Evolutionary conservation across 2,329 filamentous ascomycete genomes (phyloP).

Genomic region (Plectosphaerella sp.): DNA sequence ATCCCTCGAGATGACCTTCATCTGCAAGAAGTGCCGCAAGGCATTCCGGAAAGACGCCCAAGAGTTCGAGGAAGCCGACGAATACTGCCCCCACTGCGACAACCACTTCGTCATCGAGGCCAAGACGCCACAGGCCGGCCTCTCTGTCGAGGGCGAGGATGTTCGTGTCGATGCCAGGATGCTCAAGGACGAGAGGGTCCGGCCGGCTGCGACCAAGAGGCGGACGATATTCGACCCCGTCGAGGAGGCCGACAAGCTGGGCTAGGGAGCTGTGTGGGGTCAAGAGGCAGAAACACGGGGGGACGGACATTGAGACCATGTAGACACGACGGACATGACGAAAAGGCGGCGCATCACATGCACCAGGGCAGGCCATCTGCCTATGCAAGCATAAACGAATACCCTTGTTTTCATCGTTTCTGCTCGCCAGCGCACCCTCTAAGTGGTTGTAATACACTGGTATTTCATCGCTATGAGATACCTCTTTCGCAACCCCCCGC

Average conservation of each 20-base stretch:
- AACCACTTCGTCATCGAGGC: conserved; percentile 97
- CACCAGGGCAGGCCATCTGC: background rate
- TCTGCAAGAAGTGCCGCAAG: conserved; percentile 99
- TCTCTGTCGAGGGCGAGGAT: conserved; percentile 91
- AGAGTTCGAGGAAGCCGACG: conserved; percentile 94
- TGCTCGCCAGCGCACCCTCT: conserved; percentile 13
- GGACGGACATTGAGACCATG: background rate
- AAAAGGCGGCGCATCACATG: conserved; percentile 3
- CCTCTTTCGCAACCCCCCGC: conserved; percentile 9
- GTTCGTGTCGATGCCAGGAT: conserved; percentile 81
- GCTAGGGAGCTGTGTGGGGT: conserved; percentile 39
- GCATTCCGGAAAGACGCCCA: conserved; percentile 90
- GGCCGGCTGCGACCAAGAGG: conserved; percentile 45
- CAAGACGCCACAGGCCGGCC: conserved; percentile 71
- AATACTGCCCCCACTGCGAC: conserved; percentile 98
- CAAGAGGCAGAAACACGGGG: background rate
- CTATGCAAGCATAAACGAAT: background rate
- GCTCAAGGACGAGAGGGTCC: conserved; percentile 84
- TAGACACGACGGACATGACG: conserved; percentile 5
- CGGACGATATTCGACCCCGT: conserved; percentile 73
- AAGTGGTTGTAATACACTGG: conserved; percentile 32
- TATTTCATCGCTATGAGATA: conserved; percentile 13
- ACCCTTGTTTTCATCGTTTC: conserved; percentile 1
- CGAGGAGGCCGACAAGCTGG: conserved; percentile 69
- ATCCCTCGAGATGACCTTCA: conserved; percentile 84